Evolutionary conservation across 2,329 filamentous ascomycete species (phyloP), one percentile per base, ranked within the genome.

Genomic region (Lojkania enalia): DNA sequence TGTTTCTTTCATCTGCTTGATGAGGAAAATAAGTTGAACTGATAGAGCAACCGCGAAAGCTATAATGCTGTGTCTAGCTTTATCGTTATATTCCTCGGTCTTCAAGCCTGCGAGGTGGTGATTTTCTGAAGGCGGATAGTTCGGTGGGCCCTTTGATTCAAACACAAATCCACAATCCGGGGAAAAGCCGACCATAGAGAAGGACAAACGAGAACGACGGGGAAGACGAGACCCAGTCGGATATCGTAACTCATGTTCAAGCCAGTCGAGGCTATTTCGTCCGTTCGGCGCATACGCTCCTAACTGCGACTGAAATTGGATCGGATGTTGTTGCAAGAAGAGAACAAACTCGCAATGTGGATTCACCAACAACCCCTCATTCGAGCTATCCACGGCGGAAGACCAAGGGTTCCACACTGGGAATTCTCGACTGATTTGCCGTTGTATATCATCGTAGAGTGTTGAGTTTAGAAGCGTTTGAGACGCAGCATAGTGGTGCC

Each of bases 321-420:
- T 39, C 1, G 83, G 81, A 50, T 87, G 79, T 30, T 92, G 78
- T 65, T 97, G 94, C 20, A 92, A 75, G 67, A 91, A 97, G 42
- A 95, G 74, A 38, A 99, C 74, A 61, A 90, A 90, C 69, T 99
- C 94, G 76, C 94, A 99, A 57, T 88, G 87, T 0, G 90, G 89
- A 23, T 79, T 71, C 14, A 83, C 80, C 47, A 79, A 78, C 9
- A 78, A 72, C 49, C 86, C 84, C 16, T 80, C 77, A 9, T 60
- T 66, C 15, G 55, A 57, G 4, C 77, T 82, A 49, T 86, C 81
- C 2, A 83, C 73, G 42, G 82, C 82, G 2, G 88, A 87, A 2
- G 84, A 82, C 90, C 90, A 96, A 0, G 90, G 88, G 58, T 88
- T 85, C 51, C 69, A 68, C 2, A 65, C 44, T 2, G 67, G 63